Evolutionary conservation across 2,329 filamentous ascomycete genomes (phyloP), one percentile per base, ranked within the genome.

Genomic region (Macrophomina pseudophaseolina): DNA sequence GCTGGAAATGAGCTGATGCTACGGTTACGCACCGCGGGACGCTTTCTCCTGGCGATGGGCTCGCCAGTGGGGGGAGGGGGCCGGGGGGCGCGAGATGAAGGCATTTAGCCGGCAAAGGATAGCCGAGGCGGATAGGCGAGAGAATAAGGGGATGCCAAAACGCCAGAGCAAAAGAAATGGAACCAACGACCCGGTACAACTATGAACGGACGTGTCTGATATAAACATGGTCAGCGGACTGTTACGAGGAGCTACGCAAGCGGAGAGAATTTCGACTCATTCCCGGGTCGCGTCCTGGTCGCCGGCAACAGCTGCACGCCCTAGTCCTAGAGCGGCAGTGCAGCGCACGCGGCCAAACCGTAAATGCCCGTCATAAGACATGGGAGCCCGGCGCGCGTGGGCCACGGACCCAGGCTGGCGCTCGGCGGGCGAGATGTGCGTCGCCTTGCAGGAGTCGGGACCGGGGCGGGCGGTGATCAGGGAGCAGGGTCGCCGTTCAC

Each of bases 261-360:
- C 63, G 63, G 63, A 58, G 63, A 65, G 53, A 56, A 58, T 35
- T 65, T 65, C 63, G 63, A 56, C 51, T 58, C 51, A 56, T 65
- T 56, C 63, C 63, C 63, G 63, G 63, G 51, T 65, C 63, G 53
- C 52, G 52, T 65, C 63, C 38, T 65, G 63, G 63, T 62, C 58
- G 28, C 58, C 58, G 58, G 58, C 58, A 62, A 49, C 58, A 49
- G 32, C 58, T 62, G 58, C 58, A 62, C n/a, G 58, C 32, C 42
- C 58, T 62, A 62, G 58, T 44, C 58, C 58, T 42, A 49, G 42
- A 49, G 58, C 58, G 58, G 42, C 38, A 59, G 40, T 32, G 58
- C 42, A 38, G 52, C 52, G 52, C 51, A 53, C 51, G 51, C 51
- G 33, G 56, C 42, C 56, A 60, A 48, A 60, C 40, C 40, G 56